These are phyloP conservation scores for Nepenthes alata DNA, from an alignment of 179 eudicot genomes.

Conservation along the genomic window DNA sequence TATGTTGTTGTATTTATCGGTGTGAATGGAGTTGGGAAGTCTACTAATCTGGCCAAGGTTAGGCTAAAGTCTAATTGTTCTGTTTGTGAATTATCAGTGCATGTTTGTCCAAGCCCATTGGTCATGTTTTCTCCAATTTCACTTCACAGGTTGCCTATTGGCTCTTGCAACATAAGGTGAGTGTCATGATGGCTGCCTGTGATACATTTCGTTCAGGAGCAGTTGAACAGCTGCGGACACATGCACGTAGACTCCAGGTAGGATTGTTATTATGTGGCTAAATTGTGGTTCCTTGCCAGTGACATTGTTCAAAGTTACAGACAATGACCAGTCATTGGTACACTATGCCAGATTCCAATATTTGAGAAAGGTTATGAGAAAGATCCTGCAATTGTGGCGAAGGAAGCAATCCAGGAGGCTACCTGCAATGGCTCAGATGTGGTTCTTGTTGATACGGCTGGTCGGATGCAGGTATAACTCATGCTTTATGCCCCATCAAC, in stretches of 20 bases:
- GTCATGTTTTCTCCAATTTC: neutral
- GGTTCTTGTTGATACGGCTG: constrained; percentile 98
- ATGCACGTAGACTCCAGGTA: constrained; percentile 97
- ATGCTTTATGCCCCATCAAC: too few relatives aligned
- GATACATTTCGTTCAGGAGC: constrained; percentile 98
- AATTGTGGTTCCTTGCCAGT: too few relatives aligned
- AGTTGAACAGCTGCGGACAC: constrained; percentile 95
- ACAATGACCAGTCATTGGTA: neutral
- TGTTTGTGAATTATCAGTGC: neutral
- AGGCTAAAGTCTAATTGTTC: constrained; percentile 4
- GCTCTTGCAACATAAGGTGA: constrained; percentile 80
- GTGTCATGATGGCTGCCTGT: constrained; percentile 99
- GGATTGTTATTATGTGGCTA: neutral
- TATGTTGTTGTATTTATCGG: constrained; percentile 98
- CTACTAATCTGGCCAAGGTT: constrained; percentile 98
- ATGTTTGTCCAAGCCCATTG: constrained; percentile 1
- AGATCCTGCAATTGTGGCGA: constrained; percentile 94
- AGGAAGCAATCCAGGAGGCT: constrained; percentile 96
- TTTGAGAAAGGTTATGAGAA: constrained; percentile 99
- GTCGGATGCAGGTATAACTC: constrained; percentile 76
- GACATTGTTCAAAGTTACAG: neutral
- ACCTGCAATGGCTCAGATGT: constrained; percentile 80
- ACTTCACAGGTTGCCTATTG: constrained; percentile 79
- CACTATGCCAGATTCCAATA: constrained; percentile 55
- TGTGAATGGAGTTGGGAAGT: constrained; percentile 99